These are phyloP conservation scores for Russula griseocarnosa DNA, from an alignment of 768 basidiomycete species.

Conservation along the genomic window DNA sequence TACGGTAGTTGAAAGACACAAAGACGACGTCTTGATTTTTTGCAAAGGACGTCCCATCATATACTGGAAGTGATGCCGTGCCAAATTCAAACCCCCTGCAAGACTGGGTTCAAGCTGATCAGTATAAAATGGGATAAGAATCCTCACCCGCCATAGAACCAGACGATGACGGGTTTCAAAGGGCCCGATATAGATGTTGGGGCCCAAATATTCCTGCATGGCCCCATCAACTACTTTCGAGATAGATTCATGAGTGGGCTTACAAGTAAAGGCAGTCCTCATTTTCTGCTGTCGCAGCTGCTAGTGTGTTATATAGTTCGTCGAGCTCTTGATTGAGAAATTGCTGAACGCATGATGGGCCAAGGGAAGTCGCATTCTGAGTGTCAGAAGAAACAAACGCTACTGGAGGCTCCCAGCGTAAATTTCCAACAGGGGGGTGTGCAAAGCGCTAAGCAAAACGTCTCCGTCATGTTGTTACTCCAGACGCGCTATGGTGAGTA, in stretches of 20 bases:
- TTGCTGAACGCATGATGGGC: conserved; percentile 23
- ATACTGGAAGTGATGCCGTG: conserved; percentile 7
- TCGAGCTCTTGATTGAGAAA: no score
- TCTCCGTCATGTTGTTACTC: not conserved
- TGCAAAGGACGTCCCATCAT: conserved; percentile 20
- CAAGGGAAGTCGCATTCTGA: conserved; percentile 13
- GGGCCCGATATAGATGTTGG: not conserved
- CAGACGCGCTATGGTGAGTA: not conserved
- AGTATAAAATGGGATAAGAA: not conserved
- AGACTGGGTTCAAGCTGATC: not conserved
- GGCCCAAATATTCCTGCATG: conserved; percentile 18
- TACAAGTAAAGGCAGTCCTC: conserved; percentile 23
- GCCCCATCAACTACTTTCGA: not conserved
- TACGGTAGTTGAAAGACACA: conserved; percentile 22
- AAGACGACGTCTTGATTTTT: conserved; percentile 19
- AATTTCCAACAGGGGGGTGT: conserved; percentile 9
- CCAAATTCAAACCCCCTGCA: conserved; percentile 11
- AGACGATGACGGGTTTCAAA: conserved; percentile 19
- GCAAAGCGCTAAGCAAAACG: conserved; percentile 12
- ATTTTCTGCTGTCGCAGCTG: conserved; percentile 1
- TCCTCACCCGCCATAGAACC: conserved; percentile 23
- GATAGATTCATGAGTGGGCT: not conserved
- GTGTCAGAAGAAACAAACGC: conserved; percentile 6
- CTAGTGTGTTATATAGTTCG: not conserved
- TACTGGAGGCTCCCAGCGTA: conserved; percentile 17